Conservation (phyloP, 2,329 filamentous ascomycete genomes). For the Magnaporthiopsis incrustans region DNA sequence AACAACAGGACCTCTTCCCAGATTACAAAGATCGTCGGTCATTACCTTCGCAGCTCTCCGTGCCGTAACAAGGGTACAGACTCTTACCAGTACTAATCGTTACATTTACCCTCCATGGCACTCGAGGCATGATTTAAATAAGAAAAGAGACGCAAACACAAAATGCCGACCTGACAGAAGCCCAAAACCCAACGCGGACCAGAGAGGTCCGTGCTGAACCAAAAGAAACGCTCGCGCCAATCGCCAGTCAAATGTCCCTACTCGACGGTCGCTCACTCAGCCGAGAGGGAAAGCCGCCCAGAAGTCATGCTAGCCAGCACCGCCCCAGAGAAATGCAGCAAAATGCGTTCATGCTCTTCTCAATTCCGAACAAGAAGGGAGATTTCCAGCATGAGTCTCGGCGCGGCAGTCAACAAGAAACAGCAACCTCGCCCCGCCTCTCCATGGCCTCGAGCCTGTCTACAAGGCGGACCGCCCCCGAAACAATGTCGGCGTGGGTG, state of each 20-base stretch:
- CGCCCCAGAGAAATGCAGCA: neutral
- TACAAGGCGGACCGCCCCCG: slow-evolving; percentile 2
- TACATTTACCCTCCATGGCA: too few relatives aligned
- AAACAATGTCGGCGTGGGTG: slow-evolving; percentile 6
- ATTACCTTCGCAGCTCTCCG: too few relatives aligned
- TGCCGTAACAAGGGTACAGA: too few relatives aligned
- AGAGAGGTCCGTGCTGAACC: neutral
- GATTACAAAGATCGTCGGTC: too few relatives aligned
- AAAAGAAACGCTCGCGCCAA: neutral
- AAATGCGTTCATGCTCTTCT: neutral
- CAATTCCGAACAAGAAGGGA: neutral
- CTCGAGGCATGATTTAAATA: neutral
- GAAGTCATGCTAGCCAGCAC: too few relatives aligned
- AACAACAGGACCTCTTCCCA: too few relatives aligned
- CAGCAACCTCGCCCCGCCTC: slow-evolving; percentile 1
- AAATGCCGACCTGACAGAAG: neutral
- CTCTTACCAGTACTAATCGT: too few relatives aligned
- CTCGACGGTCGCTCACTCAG: too few relatives aligned
- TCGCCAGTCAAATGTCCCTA: neutral
- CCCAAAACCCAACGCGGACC: neutral
- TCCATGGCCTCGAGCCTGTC: slow-evolving; percentile 4
- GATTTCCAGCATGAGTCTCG: neutral
- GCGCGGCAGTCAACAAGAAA: neutral
- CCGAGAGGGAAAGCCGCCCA: too few relatives aligned
- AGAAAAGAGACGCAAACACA: neutral